Evolutionary conservation across 2,329 filamentous ascomycete genomes (phyloP).

Genomic region (Cryphonectria japonica): DNA sequence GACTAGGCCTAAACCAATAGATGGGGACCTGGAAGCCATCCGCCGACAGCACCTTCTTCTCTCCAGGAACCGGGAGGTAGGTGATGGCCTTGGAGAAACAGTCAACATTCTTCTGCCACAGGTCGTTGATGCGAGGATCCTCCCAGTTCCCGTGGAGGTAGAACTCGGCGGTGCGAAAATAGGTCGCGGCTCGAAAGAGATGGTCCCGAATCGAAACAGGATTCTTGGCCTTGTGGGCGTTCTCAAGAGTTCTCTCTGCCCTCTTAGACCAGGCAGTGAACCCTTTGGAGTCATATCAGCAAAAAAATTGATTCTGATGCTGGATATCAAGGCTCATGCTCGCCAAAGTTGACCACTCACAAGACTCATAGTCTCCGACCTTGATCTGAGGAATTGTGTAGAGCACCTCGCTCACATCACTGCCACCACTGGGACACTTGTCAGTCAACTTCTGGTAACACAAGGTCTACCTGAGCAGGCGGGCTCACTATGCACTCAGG

Average conservation of each 20-base stretch:
- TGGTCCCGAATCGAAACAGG: slow-evolving; percentile 8
- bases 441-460: not conserved
- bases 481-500: not conserved
- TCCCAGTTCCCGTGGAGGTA: slow-evolving; percentile 46
- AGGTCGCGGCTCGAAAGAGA: slow-evolving; percentile 44
- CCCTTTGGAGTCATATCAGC: not conserved
- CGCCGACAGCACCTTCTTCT: slow-evolving; percentile 40
- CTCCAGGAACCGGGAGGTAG: slow-evolving; percentile 41
- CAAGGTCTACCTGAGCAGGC: not conserved
- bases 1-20: slow-evolving; percentile 31
- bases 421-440: not conserved
- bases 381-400: slow-evolving; percentile 10
- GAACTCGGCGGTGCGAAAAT: slow-evolving; percentile 48
- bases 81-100: slow-evolving; percentile 45
- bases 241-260: not conserved
- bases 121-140: slow-evolving; percentile 44
- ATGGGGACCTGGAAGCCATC: slow-evolving; percentile 33
- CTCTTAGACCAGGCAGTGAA: not conserved
- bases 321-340: not conserved
- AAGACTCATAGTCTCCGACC: slow-evolving; percentile 5
- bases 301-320: not conserved
- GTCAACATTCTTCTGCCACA: slow-evolving; percentile 42
- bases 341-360: not conserved
- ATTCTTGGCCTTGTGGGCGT: slow-evolving; percentile 1
- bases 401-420: slow-evolving; percentile 9